Evolutionary conservation across 495 filamentous ascomycete species (phyloP).

Genomic region (Aspergillus biplanus): DNA sequence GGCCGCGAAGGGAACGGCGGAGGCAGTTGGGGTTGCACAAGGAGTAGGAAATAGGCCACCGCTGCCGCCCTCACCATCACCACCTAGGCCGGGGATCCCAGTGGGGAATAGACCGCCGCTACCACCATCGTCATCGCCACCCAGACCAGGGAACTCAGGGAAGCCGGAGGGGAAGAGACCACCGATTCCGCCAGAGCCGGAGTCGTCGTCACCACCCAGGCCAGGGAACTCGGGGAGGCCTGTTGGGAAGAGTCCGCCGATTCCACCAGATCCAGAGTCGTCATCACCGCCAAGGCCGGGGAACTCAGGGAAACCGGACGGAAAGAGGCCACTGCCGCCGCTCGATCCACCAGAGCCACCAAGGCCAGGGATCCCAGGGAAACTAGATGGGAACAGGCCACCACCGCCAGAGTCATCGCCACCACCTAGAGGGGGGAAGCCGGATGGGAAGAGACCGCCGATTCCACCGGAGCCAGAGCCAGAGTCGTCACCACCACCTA

Average conservation of each 20-base stretch:
- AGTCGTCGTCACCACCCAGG: neutral
- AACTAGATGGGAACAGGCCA: neutral
- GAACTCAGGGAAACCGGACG: neutral
- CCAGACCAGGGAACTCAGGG: slow-evolving; percentile 7
- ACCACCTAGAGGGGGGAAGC: neutral
- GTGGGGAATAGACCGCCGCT: neutral
- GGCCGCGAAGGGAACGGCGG: neutral
- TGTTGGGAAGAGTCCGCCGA: neutral
- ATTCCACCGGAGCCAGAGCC: neutral
- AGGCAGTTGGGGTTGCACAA: neutral
- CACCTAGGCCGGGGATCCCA: neutral
- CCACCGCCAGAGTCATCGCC: neutral
- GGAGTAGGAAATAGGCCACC: neutral
- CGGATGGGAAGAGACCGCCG: slow-evolving; percentile 8
- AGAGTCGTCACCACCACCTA: neutral
- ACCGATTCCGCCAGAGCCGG: neutral
- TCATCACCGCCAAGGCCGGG: neutral
- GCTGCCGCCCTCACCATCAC: neutral
- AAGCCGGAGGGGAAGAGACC: slow-evolving; percentile 12
- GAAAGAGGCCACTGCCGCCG: neutral
- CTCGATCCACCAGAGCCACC: too few relatives aligned
- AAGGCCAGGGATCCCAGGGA: too few relatives aligned
- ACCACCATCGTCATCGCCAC: neutral
- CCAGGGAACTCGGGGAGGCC: neutral
- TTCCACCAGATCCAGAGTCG: neutral